These are phyloP conservation scores for Phytopythium kandeliae DNA, from an alignment of 352 stramenopile genomes.

Conservation along the genomic window DNA sequence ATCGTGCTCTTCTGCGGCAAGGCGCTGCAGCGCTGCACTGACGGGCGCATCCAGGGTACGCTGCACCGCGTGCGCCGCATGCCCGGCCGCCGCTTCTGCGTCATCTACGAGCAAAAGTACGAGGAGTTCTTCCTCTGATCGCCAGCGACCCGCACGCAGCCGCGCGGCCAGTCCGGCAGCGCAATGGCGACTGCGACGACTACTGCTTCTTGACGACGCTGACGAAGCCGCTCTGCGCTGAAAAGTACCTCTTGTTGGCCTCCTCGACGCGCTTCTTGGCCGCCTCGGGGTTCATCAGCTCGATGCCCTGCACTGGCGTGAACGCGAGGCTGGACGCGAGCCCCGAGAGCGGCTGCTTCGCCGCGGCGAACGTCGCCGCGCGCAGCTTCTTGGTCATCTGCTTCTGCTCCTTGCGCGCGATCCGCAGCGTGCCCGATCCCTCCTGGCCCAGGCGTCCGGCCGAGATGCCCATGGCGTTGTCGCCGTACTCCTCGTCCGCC, in stretches of 20 bases:
- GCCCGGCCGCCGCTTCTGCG: constrained; percentile 36
- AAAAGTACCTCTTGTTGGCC: constrained; percentile 98
- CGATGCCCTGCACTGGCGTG: constrained; percentile 95
- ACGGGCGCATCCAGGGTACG: constrained; percentile 43
- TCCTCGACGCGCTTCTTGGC: constrained; percentile 87
- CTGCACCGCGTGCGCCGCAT: constrained; percentile 45
- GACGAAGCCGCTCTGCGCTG: constrained; percentile 93
- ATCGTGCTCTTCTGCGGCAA: constrained; percentile 60
- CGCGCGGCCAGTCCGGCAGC: too few species aligned
- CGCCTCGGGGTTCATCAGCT: constrained; percentile 97
- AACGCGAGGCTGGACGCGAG: constrained; percentile 97
- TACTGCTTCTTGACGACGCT: constrained; percentile 83
- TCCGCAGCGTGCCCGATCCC: constrained; percentile 84
- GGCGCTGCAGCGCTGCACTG: constrained; percentile 33
- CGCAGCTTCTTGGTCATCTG: constrained; percentile 91
- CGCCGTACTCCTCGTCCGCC: constrained; percentile 94
- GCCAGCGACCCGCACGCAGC: too few species aligned
- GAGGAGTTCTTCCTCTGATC: constrained; percentile 32
- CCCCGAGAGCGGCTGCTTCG: constrained; percentile 72
- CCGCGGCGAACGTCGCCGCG: constrained; percentile 78
- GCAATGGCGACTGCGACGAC: too few species aligned
- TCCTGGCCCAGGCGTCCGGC: constrained; percentile 88
- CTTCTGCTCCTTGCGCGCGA: constrained; percentile 88
- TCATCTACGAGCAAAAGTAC: constrained; percentile 70
- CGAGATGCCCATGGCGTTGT: constrained; percentile 98